Conservation (phyloP, 495 filamentous ascomycete species). For the Sphaerosporella brunnea region DNA sequence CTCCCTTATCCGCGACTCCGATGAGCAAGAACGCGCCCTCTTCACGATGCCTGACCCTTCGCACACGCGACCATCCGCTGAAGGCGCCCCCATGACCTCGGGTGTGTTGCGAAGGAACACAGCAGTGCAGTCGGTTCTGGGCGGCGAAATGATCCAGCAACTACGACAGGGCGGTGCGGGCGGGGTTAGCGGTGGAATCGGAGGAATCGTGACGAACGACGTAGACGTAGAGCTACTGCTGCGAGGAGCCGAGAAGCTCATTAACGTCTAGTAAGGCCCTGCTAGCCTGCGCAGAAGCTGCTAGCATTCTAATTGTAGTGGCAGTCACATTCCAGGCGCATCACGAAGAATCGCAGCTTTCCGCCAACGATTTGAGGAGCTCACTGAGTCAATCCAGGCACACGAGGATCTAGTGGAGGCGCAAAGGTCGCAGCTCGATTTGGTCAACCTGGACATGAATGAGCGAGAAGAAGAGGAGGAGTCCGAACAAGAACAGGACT, state of each 20-base stretch:
- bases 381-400: conserved; percentile 53
- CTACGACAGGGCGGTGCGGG: conserved; percentile 39
- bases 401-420: conserved; percentile 65
- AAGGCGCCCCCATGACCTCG: conserved; percentile 31
- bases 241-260: conserved; percentile 76
- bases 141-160: conserved; percentile 68
- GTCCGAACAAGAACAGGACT: conserved; percentile 24
- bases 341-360: conserved; percentile 55
- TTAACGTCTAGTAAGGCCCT: conserved; percentile 55
- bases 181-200: conserved; percentile 33
- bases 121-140: conserved; percentile 76
- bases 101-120: conserved; percentile 44
- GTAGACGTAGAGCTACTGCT: conserved; percentile 77
- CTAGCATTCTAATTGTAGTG: background rate
- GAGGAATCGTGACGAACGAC: conserved; percentile 36
- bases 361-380: conserved; percentile 51
- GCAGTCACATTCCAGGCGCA: conserved; percentile 62
- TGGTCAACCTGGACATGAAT: conserved; percentile 41
- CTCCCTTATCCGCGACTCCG: conserved; percentile 82
- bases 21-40: conserved; percentile 82
- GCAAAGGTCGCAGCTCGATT: conserved; percentile 55
- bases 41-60: conserved; percentile 64
- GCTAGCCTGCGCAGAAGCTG: background rate
- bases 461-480: conserved; percentile 26
- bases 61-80: conserved; percentile 17